Percentiles rank a stretch among this genome's conserved stretches.
Conservation (phyloP, 352 stramenopile genomes). For the Globisporangium uncinulatum region DNA sequence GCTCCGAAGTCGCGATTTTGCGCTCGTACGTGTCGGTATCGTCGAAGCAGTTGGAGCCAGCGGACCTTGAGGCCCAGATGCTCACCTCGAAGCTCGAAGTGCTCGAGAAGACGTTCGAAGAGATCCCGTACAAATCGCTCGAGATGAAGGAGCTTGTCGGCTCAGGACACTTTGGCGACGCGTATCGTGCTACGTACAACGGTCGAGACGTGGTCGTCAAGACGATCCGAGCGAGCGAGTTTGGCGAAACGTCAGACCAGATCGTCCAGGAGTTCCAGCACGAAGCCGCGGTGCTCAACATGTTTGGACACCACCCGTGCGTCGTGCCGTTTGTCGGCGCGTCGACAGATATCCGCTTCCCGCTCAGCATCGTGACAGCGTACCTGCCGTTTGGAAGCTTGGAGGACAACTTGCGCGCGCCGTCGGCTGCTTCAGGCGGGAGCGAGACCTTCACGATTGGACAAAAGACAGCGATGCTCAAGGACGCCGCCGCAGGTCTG, state of each 20-base stretch:
- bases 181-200: constrained; percentile 53
- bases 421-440: constrained; percentile 5
- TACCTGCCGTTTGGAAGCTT: constrained; percentile 72
- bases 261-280: constrained; percentile 82
- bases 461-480: constrained; percentile 61
- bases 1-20: constrained; percentile 58
- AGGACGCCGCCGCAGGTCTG: constrained; percentile 61
- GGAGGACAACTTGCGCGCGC: constrained; percentile 55
- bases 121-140: constrained; percentile 60
- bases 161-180: constrained; percentile 74
- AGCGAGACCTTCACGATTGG: constrained; percentile 20
- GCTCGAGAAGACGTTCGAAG: constrained; percentile 65
- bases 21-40: constrained; percentile 73
- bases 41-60: constrained; percentile 22
- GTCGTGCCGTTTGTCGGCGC: constrained; percentile 80
- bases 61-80: constrained; percentile 44
- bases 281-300: constrained; percentile 68
- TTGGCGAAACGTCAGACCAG: constrained; percentile 65
- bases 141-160: constrained; percentile 75
- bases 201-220: constrained; percentile 79
- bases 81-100: constrained; percentile 64
- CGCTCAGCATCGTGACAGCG: constrained; percentile 62
- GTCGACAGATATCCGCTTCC: constrained; percentile 60
- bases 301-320: constrained; percentile 81
- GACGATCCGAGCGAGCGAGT: constrained; percentile 69